phyloP scores from a whole-genome alignment of 805 yeast genomes.

The Lachancea meyersii region DNA sequence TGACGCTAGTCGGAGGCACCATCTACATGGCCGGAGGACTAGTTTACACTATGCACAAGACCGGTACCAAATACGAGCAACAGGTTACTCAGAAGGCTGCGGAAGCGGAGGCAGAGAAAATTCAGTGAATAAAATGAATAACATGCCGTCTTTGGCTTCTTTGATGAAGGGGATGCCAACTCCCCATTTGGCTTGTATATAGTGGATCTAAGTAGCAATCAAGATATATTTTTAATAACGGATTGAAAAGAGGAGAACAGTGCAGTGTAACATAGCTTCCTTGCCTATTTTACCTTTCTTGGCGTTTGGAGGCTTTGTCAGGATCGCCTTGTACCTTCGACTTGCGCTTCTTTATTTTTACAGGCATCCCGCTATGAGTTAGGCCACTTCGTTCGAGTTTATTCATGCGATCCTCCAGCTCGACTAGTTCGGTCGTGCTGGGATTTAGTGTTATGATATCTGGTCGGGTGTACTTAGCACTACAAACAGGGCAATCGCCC shows the following conservation, averaged over 20 bases:
- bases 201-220: not conserved
- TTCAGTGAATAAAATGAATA: not conserved
- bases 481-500: constrained; percentile 41
- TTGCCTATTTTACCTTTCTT: not conserved
- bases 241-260: not conserved
- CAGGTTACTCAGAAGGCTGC: constrained; percentile 31
- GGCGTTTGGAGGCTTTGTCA: not conserved
- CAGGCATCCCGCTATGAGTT: constrained; percentile 34
- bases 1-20: constrained; percentile 56
- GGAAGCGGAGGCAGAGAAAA: constrained; percentile 4
- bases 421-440: constrained; percentile 16
- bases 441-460: constrained; percentile 39
- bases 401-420: constrained; percentile 21
- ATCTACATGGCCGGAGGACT: constrained; percentile 48
- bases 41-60: constrained; percentile 45
- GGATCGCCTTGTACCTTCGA: not conserved
- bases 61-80: constrained; percentile 46
- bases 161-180: not conserved
- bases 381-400: constrained; percentile 19
- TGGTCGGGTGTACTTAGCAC: constrained; percentile 11
- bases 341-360: constrained; percentile 1
- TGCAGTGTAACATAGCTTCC: not conserved
- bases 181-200: constrained; percentile 2
- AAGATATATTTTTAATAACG: not conserved
- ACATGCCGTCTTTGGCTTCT: not conserved